Percentiles rank a stretch among this genome's conserved stretches.
Evolutionary conservation across 2,329 filamentous ascomycete genomes (phyloP).

Genomic region (Anthostomella pinea): DNA sequence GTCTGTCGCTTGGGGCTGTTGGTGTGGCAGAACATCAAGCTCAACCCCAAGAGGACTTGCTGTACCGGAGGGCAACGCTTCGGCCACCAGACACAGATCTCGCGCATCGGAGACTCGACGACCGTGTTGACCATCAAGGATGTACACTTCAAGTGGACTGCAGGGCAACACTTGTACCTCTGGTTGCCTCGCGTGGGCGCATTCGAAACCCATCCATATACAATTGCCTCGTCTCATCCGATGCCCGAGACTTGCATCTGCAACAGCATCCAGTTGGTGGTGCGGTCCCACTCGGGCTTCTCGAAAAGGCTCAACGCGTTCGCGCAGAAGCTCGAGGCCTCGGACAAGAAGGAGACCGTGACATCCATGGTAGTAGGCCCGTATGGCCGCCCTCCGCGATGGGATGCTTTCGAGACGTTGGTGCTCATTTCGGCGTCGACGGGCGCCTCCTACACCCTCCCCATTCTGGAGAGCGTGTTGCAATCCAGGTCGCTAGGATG

Average conservation of each 20-base stretch:
- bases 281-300: slow-evolving; percentile 56
- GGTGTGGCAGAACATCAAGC: slow-evolving; percentile 50
- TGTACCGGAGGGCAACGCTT: slow-evolving; percentile 48
- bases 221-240: slow-evolving; percentile 55
- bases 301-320: slow-evolving; percentile 51
- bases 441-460: slow-evolving; percentile 59
- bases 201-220: slow-evolving; percentile 59
- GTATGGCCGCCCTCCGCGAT: slow-evolving; percentile 53
- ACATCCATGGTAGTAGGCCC: slow-evolving; percentile 54
- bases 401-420: slow-evolving; percentile 58
- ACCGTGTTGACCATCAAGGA: slow-evolving; percentile 59
- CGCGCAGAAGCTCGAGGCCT: slow-evolving; percentile 37
- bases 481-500: slow-evolving; percentile 42
- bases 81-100: slow-evolving; percentile 51
- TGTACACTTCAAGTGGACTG: slow-evolving; percentile 56
- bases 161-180: slow-evolving; percentile 60
- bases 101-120: slow-evolving; percentile 48
- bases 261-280: slow-evolving; percentile 58
- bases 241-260: slow-evolving; percentile 51
- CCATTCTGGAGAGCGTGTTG: slow-evolving; percentile 55
- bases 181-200: slow-evolving; percentile 55
- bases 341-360: slow-evolving; percentile 30
- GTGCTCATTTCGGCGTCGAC: slow-evolving; percentile 61
- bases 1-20: slow-evolving; percentile 48
- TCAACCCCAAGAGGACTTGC: slow-evolving; percentile 37